Percentiles rank a stretch among this genome's conserved stretches.
Conservation (phyloP, 371 early-diverging fungal species). For the Phascolomyces articulosus region DNA sequence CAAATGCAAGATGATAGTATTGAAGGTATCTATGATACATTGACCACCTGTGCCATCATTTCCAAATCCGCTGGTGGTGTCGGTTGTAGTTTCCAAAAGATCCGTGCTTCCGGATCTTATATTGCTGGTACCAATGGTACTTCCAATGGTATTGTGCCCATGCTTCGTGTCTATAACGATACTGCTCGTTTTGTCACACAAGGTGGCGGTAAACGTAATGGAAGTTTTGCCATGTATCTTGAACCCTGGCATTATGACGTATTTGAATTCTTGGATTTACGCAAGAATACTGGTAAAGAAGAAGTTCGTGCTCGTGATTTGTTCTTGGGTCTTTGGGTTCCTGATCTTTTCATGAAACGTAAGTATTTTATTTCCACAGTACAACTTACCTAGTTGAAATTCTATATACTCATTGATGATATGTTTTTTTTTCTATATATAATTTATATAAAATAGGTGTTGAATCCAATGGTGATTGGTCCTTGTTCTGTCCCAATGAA, state of each 20-base stretch:
- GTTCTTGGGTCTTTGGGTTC: constrained; percentile 95
- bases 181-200: constrained; percentile 96
- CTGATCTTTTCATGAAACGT: constrained; percentile 97
- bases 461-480: constrained; percentile 89
- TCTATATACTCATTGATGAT: too few species aligned
- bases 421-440: too few species aligned
- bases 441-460: too few species aligned
- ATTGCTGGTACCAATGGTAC: constrained; percentile 94
- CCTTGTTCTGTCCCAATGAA: constrained; percentile 93
- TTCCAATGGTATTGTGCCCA: constrained; percentile 94
- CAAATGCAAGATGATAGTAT: constrained; percentile 92
- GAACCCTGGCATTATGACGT: constrained; percentile 98
- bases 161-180: constrained; percentile 94
- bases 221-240: constrained; percentile 95
- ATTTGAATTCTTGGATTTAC: constrained; percentile 91
- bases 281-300: constrained; percentile 96
- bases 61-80: constrained; percentile 96
- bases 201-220: constrained; percentile 96
- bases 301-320: constrained; percentile 94
- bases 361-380: too few species aligned
- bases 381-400: too few species aligned
- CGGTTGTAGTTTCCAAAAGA: constrained; percentile 91
- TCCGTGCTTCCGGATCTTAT: constrained; percentile 85
- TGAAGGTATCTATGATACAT: constrained; percentile 95
- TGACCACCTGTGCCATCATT: constrained; percentile 92